Evolutionary conservation across 73 alveolate species (phyloP), one percentile per base, ranked within the genome.

Genomic region (Paramecium pentaurelia): DNA sequence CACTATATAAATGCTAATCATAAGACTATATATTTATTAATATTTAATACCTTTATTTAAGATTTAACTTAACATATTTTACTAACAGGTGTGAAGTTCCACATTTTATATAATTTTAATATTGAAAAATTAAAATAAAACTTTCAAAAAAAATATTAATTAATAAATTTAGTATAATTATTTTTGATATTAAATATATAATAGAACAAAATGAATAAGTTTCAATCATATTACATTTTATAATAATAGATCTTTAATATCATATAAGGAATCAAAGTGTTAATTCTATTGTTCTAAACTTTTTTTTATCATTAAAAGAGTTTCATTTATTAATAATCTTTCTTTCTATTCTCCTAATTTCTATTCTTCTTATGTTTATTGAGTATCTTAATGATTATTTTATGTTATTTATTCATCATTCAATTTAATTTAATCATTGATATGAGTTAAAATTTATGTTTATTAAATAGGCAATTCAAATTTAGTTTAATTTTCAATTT

Each of bases 61-160:
- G 71, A 22, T 80, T 44, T 42, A 22, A 45, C 20, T 2, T 45
- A 80, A 80, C 91, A 80, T 12, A 80, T 44, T 28, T 80, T 80
- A 80, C 91, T 80, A 8, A 77, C 22, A 9, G 91, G 91, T 14
- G 91, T 80, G 30, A 27, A 32, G 45, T 80, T 80, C 91, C 91
- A 80, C 91, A 80, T 80, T 80, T 54, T 18, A 54, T 54, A 54
- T 54, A 54, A 64, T 32, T 32, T 64, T 64, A 64, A 6, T 64
- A 32, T 32, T 25, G 47, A 6, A 8, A 22, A 64, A 64, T 4
- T 49, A 49, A 49, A 40, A 7, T 7, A 3, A 14, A 49, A 42
- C 54, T 6, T 2, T 18, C 11, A 60, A 14, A 27, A 22, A 22
- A 25, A 60, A 59, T 28, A 16, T 9, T 59, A 22, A 22, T 22